A percentile compares a stretch with the other conserved stretches of the same genome.
These are phyloP conservation scores for Remersonia thermophila DNA, from an alignment of 2,329 filamentous ascomycete genomes.

Conservation along the genomic window DNA sequence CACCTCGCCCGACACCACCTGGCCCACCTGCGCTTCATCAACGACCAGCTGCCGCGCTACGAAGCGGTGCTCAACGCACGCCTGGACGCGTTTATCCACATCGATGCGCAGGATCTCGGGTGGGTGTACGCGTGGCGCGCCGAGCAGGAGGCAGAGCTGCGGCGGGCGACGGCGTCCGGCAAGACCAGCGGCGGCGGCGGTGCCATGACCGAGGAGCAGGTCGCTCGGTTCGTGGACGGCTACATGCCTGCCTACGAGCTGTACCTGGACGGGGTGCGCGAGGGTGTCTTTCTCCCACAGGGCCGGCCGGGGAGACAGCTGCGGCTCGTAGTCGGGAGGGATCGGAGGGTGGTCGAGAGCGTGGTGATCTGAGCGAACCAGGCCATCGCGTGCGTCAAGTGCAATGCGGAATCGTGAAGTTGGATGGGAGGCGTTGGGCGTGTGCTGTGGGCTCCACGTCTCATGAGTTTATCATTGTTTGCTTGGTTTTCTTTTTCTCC, in stretches of 20 bases:
- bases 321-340: slow-evolving; percentile 46
- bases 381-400: no score
- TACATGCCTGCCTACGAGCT: slow-evolving; percentile 65
- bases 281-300: slow-evolving; percentile 40
- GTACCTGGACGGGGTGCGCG: slow-evolving; percentile 46
- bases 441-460: no score
- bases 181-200: slow-evolving; percentile 30
- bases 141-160: slow-evolving; percentile 65
- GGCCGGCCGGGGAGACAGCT: slow-evolving; percentile 36
- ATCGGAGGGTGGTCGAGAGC: slow-evolving; percentile 47
- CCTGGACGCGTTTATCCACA: slow-evolving; percentile 44
- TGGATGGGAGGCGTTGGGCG: neutral
- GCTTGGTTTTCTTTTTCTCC: no score
- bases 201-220: slow-evolving; percentile 75
- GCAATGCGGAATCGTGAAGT: no score
- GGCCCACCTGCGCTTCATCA: slow-evolving; percentile 38
- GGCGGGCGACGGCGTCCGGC: slow-evolving; percentile 33
- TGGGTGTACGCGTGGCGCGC: slow-evolving; percentile 79
- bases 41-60: slow-evolving; percentile 35
- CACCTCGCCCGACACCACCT: slow-evolving; percentile 31
- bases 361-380: slow-evolving; percentile 31
- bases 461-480: no score
- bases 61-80: slow-evolving; percentile 36
- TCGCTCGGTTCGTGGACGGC: slow-evolving; percentile 57
- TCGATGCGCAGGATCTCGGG: slow-evolving; percentile 56